phyloP scores from a whole-genome alignment of 2,329 filamentous ascomycete genomes.

The Apiospora arundinis region DNA sequence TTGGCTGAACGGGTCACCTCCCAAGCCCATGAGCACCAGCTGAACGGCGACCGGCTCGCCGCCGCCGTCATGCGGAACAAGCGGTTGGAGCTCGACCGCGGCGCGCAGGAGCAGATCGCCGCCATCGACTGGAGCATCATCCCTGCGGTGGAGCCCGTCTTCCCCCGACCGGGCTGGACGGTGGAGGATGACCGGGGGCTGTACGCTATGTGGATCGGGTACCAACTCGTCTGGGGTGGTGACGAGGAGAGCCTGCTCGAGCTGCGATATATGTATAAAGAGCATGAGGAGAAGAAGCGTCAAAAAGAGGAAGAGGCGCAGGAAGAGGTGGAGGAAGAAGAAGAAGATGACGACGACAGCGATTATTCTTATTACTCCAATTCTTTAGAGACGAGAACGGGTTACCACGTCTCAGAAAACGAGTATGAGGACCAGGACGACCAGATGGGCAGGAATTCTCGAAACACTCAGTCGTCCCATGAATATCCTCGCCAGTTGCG shows the following conservation, averaged over 20 bases:
- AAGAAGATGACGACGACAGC: neutral
- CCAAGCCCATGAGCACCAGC: neutral
- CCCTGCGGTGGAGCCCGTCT: neutral
- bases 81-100: neutral
- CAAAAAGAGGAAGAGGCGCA: neutral
- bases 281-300: neutral
- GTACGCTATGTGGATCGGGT: constrained; percentile 10
- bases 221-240: neutral
- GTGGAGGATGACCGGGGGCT: constrained; percentile 16
- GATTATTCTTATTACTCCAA: neutral
- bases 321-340: neutral
- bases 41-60: neutral
- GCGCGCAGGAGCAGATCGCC: neutral
- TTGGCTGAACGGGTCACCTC: neutral
- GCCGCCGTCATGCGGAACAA: neutral
- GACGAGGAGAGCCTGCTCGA: neutral
- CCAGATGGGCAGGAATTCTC: neutral
- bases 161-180: neutral
- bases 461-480: no score
- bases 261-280: neutral
- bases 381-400: neutral
- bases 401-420: neutral
- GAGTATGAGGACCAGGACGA: neutral
- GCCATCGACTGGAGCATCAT: neutral
- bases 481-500: neutral